Conservation (phyloP, 1,139 yeast genomes). For the Suhomyces atakaporum region DNA sequence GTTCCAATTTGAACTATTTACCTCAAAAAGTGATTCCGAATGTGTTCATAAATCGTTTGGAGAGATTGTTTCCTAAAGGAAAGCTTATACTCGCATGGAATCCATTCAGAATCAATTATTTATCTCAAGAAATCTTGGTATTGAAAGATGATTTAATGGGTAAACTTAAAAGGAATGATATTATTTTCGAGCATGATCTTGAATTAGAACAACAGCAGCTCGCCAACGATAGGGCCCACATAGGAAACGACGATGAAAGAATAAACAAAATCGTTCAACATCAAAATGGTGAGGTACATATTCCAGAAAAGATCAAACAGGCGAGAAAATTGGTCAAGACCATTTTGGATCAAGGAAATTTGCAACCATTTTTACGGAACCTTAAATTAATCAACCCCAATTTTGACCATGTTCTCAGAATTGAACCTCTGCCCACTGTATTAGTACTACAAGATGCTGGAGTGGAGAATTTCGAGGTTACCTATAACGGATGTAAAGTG, state of each 20-base stretch:
- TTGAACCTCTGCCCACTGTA: slow-evolving; percentile 80
- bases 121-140: slow-evolving; percentile 80
- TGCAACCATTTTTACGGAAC: slow-evolving; percentile 72
- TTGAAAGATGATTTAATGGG: slow-evolving; percentile 72
- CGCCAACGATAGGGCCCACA: slow-evolving; percentile 19
- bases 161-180: slow-evolving; percentile 69
- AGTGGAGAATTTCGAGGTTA: slow-evolving; percentile 70
- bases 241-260: slow-evolving; percentile 17
- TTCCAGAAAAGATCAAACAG: slow-evolving; percentile 43
- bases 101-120: slow-evolving; percentile 74
- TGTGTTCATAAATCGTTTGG: slow-evolving; percentile 67
- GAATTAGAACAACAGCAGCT: slow-evolving; percentile 32
- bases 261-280: slow-evolving; percentile 16
- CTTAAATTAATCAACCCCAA: slow-evolving; percentile 69
- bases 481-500: slow-evolving; percentile 81
- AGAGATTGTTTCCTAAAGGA: slow-evolving; percentile 62
- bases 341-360: slow-evolving; percentile 79
- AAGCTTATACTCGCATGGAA: slow-evolving; percentile 61
- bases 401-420: slow-evolving; percentile 64
- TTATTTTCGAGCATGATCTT: slow-evolving; percentile 51
- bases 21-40: slow-evolving; percentile 76
- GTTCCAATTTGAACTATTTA: slow-evolving; percentile 57
- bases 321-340: slow-evolving; percentile 79
- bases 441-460: slow-evolving; percentile 67
- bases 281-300: slow-evolving; percentile 16